Conservation (phyloP, 805 yeast species). For the Diddensiella santjacobensis region DNA sequence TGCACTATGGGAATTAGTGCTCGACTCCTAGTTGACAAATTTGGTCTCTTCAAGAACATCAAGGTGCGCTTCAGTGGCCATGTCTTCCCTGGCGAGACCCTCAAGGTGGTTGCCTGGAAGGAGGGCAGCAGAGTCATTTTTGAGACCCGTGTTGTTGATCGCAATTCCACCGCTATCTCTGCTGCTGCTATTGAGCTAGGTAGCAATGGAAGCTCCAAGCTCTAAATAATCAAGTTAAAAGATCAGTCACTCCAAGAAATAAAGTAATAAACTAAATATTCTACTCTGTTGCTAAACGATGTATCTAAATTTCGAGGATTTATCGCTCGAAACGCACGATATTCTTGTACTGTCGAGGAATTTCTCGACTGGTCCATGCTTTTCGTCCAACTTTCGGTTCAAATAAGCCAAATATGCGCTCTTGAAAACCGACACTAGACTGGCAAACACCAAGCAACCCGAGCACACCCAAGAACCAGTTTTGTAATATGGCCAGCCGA, state of each 20-base stretch:
- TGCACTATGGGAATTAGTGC: slow-evolving; percentile 81
- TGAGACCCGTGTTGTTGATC: slow-evolving; percentile 77
- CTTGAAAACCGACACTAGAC: slow-evolving; percentile 13
- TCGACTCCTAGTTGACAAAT: slow-evolving; percentile 71
- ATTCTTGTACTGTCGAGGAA: slow-evolving; percentile 2
- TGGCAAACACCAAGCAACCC: slow-evolving; percentile 18
- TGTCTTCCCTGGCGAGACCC: slow-evolving; percentile 92
- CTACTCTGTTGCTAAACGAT: slow-evolving; percentile 8
- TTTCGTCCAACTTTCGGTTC: slow-evolving; percentile 20
- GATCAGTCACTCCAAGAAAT: too few relatives aligned
- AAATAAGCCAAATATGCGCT: slow-evolving; percentile 13
- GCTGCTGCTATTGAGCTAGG: slow-evolving; percentile 75
- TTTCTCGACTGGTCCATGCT: slow-evolving; percentile 15
- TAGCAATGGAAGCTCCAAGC: slow-evolving; percentile 9
- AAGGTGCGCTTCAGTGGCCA: slow-evolving; percentile 88
- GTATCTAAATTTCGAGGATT: slow-evolving; percentile 19
- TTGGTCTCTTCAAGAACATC: slow-evolving; percentile 76
- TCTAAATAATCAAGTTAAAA: slow-evolving; percentile 5
- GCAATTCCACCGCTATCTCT: slow-evolving; percentile 73
- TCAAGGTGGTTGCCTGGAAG: slow-evolving; percentile 82
- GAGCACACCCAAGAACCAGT: slow-evolving; percentile 25
- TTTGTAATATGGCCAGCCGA: slow-evolving; percentile 17
- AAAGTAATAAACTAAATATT: neutral
- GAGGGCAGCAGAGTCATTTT: slow-evolving; percentile 65
- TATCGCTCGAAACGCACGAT: slow-evolving; percentile 15